These are phyloP conservation scores for Calonectria crousiana DNA, from an alignment of 2,329 filamentous ascomycete species.

Conservation along the genomic window DNA sequence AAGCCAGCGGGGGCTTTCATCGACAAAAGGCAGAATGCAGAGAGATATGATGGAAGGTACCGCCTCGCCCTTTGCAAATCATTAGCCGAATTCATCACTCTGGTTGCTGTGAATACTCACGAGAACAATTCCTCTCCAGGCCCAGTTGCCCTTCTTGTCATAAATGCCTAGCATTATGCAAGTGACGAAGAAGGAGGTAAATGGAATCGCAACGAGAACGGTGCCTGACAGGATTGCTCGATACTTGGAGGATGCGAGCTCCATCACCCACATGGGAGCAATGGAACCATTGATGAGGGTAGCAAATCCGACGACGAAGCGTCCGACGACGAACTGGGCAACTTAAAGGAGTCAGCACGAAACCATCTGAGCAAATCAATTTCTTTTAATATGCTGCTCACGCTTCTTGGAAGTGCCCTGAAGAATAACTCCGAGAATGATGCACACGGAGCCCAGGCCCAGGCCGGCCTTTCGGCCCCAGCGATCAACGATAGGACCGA, in stretches of 20 bases:
- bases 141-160: conserved; percentile 23
- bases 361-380: not conserved
- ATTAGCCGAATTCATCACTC: not conserved
- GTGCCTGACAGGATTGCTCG: conserved; percentile 20
- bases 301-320: conserved; percentile 22
- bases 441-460: conserved; percentile 19
- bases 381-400: not conserved
- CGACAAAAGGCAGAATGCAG: conserved; percentile 17
- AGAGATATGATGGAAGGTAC: conserved; percentile 18
- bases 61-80: conserved; percentile 15
- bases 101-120: not conserved
- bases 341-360: not conserved
- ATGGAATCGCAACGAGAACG: conserved; percentile 15
- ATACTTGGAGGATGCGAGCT: conserved; percentile 15
- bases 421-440: conserved; percentile 21
- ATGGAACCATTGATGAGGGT: conserved; percentile 23
- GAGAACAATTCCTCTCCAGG: conserved; percentile 26
- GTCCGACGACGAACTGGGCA: conserved; percentile 17
- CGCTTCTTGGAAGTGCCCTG: conserved; percentile 17
- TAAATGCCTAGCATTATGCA: conserved; percentile 22
- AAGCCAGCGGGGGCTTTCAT: conserved; percentile 24
- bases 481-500: conserved; percentile 21
- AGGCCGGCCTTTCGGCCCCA: conserved; percentile 24
- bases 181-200: conserved; percentile 19
- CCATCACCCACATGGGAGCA: conserved; percentile 26